phyloP scores from a whole-genome alignment of 2,329 filamentous ascomycete genomes.

The Triangularia verruculosa region DNA sequence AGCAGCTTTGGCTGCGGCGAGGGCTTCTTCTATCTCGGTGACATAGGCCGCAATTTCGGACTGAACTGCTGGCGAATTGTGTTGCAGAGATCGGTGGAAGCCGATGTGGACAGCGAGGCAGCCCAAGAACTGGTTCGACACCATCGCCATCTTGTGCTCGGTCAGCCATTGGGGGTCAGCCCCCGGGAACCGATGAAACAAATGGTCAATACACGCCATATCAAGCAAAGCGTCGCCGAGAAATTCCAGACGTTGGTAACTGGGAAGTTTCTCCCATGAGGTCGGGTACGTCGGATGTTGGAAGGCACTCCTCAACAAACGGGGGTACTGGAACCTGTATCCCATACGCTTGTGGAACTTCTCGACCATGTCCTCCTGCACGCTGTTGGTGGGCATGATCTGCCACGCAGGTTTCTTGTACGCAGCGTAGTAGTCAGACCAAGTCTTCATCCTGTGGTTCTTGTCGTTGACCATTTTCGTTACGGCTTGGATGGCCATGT shows the following conservation, averaged over 20 bases:
- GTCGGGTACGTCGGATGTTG: slow-evolving; percentile 80
- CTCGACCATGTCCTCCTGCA: slow-evolving; percentile 65
- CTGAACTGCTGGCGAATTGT: slow-evolving; percentile 45
- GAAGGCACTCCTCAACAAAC: slow-evolving; percentile 79
- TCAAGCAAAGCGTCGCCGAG: slow-evolving; percentile 86
- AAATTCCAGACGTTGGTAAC: slow-evolving; percentile 90
- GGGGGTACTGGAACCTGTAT: slow-evolving; percentile 69
- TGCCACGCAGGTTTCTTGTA: slow-evolving; percentile 75
- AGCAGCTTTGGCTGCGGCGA: slow-evolving; percentile 34
- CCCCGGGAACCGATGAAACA: slow-evolving; percentile 72
- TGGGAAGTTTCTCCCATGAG: slow-evolving; percentile 73
- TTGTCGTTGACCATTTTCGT: slow-evolving; percentile 66
- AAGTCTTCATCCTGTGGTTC: slow-evolving; percentile 67
- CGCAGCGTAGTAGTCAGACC: slow-evolving; percentile 67
- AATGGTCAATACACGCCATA: slow-evolving; percentile 76
- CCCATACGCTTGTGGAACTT: slow-evolving; percentile 58
- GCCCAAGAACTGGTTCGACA: slow-evolving; percentile 90
- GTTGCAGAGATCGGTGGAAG: slow-evolving; percentile 70
- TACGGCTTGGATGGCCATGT: slow-evolving; percentile 61
- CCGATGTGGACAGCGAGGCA: slow-evolving; percentile 74
- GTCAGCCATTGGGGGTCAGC: slow-evolving; percentile 95
- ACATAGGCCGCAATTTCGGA: slow-evolving; percentile 54
- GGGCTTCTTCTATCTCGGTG: slow-evolving; percentile 49
- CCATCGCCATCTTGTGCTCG: slow-evolving; percentile 99
- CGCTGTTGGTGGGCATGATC: slow-evolving; percentile 55